Conservation (phyloP, 345 rosid genomes). For the Eucalyptus grandis region DNA sequence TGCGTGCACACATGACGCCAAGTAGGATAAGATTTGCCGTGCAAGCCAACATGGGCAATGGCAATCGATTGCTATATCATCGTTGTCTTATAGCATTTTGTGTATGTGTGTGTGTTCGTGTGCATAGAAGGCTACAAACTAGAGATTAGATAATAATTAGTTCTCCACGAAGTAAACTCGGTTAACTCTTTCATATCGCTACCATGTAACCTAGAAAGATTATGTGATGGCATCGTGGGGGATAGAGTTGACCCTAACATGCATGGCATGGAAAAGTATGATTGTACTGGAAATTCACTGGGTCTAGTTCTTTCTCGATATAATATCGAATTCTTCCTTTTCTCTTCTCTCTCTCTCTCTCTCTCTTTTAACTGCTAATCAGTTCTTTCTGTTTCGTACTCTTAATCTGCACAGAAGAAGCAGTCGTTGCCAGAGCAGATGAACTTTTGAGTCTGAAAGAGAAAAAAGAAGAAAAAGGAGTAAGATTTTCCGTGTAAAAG, state of each 20-base stretch:
- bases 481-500: neutral
- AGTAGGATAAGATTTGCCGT: rapidly evolving
- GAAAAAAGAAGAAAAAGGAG: neutral
- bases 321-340: neutral
- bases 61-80: neutral
- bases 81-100: neutral
- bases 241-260: neutral
- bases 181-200: neutral
- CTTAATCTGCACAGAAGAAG: neutral
- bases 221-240: neutral
- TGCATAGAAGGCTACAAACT: neutral
- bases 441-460: neutral
- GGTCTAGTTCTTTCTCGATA: neutral
- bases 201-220: neutral
- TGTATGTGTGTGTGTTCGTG: neutral
- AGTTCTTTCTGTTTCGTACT: neutral
- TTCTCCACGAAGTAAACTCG: neutral
- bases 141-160: neutral
- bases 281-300: neutral
- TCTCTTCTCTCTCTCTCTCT: neutral
- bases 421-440: neutral
- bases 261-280: neutral
- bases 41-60: too few relatives aligned
- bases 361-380: neutral
- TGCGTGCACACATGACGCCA: rapidly evolving